These are phyloP conservation scores for Aspergillus fumigatiaffinis DNA, from an alignment of 2,329 filamentous ascomycete species.

Conservation along the genomic window DNA sequence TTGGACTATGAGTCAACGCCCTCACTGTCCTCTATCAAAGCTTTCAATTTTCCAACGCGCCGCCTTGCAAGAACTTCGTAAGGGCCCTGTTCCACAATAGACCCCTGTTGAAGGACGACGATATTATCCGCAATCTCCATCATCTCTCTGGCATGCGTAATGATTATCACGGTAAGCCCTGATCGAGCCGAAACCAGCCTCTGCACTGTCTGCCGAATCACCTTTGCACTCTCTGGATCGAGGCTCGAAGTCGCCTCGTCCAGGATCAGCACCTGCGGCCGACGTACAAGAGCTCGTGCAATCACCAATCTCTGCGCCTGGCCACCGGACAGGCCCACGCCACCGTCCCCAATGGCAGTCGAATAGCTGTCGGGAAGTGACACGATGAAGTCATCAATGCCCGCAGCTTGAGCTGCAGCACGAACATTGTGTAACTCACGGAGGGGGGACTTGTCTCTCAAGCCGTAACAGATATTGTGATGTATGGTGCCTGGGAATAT, in stretches of 20 bases:
- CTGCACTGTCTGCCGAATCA: constrained; percentile 61
- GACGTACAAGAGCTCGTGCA: constrained; percentile 69
- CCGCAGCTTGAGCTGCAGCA: constrained; percentile 53
- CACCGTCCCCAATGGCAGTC: constrained; percentile 73
- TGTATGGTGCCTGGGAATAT: constrained; percentile 49
- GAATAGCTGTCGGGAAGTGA: constrained; percentile 68
- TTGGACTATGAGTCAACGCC: neutral
- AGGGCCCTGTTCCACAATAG: constrained; percentile 63
- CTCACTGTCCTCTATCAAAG: constrained; percentile 22
- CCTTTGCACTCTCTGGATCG: constrained; percentile 63
- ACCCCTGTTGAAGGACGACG: constrained; percentile 66
- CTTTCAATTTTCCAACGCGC: constrained; percentile 46
- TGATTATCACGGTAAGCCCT: constrained; percentile 67
- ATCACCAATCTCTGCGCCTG: constrained; percentile 80
- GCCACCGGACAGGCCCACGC: constrained; percentile 69
- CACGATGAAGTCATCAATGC: constrained; percentile 72
- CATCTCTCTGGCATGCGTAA: constrained; percentile 82
- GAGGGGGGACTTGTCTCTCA: constrained; percentile 53
- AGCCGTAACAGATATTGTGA: constrained; percentile 69
- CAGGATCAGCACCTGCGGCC: constrained; percentile 69
- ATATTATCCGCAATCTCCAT: constrained; percentile 75
- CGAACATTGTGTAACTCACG: constrained; percentile 46
- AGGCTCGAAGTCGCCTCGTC: constrained; percentile 85
- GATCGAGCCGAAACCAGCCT: constrained; percentile 43
- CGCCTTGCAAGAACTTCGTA: constrained; percentile 57